These are phyloP conservation scores for Pleurotus tuber-regium DNA, from an alignment of 768 basidiomycete species.

Conservation along the genomic window DNA sequence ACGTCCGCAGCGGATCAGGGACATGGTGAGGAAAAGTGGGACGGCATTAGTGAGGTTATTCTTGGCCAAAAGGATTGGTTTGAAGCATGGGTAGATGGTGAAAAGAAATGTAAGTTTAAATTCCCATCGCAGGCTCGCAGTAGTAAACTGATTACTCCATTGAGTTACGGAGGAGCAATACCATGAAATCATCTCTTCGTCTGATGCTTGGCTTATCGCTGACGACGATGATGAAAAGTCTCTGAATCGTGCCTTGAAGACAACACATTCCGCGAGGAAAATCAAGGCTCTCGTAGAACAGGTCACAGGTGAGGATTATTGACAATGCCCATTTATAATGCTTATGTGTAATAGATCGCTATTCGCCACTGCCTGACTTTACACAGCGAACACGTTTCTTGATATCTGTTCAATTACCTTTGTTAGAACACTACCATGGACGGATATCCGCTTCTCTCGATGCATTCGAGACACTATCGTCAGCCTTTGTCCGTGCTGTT, in stretches of 20 bases:
- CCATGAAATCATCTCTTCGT: conserved; percentile 72
- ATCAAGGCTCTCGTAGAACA: conserved; percentile 87
- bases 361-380: conserved; percentile 80
- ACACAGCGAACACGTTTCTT: conserved; percentile 83
- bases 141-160: background rate
- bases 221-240: conserved; percentile 57
- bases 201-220: conserved; percentile 84
- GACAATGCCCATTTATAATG: background rate
- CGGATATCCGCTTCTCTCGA: conserved; percentile 85
- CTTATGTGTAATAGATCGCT: conserved; percentile 66
- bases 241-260: conserved; percentile 40
- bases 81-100: conserved; percentile 84
- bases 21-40: conserved; percentile 43
- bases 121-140: conserved; percentile 7
- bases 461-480: conserved; percentile 91
- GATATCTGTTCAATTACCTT: conserved; percentile 77
- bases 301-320: conserved; percentile 65
- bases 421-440: conserved; percentile 72
- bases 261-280: conserved; percentile 82
- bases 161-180: conserved; percentile 89
- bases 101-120: conserved; percentile 74
- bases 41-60: conserved; percentile 79
- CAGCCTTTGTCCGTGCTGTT: conserved; percentile 83
- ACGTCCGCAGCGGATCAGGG: conserved; percentile 39
- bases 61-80: conserved; percentile 89